phyloP scores from a whole-genome alignment of 116 monocot species.

The Iris pallida region DNA sequence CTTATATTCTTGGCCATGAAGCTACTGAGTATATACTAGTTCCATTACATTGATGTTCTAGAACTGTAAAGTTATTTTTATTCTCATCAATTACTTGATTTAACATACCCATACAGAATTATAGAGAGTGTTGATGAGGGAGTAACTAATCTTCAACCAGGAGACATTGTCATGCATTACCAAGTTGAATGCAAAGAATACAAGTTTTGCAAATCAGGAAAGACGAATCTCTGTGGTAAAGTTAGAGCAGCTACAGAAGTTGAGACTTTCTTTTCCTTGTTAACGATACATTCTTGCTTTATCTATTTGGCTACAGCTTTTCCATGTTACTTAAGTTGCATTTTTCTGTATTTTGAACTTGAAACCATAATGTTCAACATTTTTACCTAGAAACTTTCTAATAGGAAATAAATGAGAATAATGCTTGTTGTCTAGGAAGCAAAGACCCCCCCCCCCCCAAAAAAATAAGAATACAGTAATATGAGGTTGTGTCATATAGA shows the following conservation, averaged over 20 bases:
- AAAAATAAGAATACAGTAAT: too few species aligned
- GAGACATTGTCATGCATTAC: conserved; percentile 98
- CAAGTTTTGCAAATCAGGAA: conserved; percentile 97
- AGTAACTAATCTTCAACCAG: conserved; percentile 89
- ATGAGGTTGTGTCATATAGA: too few species aligned
- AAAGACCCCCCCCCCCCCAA: too few species aligned
- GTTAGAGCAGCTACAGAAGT: conserved; percentile 92
- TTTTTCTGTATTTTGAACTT: too few species aligned
- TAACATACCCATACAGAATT: conserved; percentile 36
- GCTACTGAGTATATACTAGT: conserved; percentile 71
- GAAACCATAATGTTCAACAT: too few species aligned
- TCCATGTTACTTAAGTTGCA: too few species aligned
- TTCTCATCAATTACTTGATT: not conserved
- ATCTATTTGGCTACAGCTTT: too few species aligned
- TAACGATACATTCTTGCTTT: too few species aligned
- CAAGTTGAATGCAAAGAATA: conserved; percentile 96
- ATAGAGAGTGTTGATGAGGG: conserved; percentile 99
- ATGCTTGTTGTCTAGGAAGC: too few species aligned
- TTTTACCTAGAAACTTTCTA: too few species aligned
- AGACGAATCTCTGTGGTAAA: conserved; percentile 96
- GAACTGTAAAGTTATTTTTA: not conserved
- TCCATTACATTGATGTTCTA: not conserved
- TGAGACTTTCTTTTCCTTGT: too few species aligned
- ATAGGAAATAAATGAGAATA: too few species aligned
- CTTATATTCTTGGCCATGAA: conserved; percentile 99